Evolutionary conservation across 2,329 filamentous ascomycete genomes (phyloP), one percentile per base, ranked within the genome.

Genomic region (Paradendryphiella salina): DNA sequence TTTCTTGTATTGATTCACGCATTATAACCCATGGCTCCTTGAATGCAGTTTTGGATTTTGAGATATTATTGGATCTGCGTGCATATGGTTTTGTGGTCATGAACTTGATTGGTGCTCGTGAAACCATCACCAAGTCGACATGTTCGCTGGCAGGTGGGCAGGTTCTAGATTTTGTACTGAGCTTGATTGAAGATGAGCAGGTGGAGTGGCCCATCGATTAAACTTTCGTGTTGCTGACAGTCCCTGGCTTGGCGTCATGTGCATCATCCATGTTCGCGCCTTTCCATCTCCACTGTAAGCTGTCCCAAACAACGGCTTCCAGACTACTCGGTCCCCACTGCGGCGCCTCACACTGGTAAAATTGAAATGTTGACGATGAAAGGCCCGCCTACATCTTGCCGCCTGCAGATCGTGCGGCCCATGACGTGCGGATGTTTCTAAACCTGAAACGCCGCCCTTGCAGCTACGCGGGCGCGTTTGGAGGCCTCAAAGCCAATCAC

Each of bases 401-500:
- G 68, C 68, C 66, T 60, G 63, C 51, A 46, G 60, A 64, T 65
- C 50, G 54, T 50, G 51, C 41, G 49, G 56, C 38, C 45, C 54
- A 55, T 54, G 13, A 31, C 15, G 21, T 46, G 42, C 50, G 57
- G 51, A 57, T 56, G 63, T 65, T 66, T 65, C 52, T 57, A 52
- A 56, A 60, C 53, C 52, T 71, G 68, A 71, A 72, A 72, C 68
- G 59, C 33, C 8, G 50, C 47, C 59, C 60, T 35, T 52, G 58
- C 60, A 42, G 40, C 46, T 54, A 49, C 55, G 50, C 61, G 58
- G 55, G 43, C 61, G 56, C 52, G 66, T 63, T 64, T 56, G 53
- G 64, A 60, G 56, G 61, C 29, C 49, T 58, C 60, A 50, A 48
- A 46, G 46, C 71, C 71, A 73, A 73, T 73, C 58, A 60, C 44